Evolutionary conservation across 1,139 yeast species (phyloP).

Genomic region (Protomyces lactucae-debilis): DNA sequence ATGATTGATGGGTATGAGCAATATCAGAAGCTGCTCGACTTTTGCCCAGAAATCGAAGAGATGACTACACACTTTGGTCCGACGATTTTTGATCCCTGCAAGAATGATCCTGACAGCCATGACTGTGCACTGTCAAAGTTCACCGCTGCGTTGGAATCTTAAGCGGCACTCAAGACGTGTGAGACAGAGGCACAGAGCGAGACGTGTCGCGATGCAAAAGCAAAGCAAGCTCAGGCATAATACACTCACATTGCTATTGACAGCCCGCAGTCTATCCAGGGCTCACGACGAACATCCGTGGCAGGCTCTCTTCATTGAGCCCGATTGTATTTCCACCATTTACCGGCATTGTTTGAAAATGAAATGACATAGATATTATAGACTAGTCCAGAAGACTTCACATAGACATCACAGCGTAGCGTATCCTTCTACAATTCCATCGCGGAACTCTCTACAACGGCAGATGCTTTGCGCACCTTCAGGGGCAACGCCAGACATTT

Average conservation of each 20-base stretch:
- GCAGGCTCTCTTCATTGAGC: background rate
- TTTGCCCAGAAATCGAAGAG: background rate
- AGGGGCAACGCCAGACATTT: conserved; percentile 1
- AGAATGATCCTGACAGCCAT: background rate
- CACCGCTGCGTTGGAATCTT: background rate
- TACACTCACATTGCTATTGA: too few species aligned
- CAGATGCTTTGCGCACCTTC: conserved; percentile 3
- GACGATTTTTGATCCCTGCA: background rate
- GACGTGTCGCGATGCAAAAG: background rate
- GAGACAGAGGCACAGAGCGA: background rate
- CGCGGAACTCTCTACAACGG: background rate
- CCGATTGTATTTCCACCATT: background rate
- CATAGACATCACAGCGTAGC: too few species aligned
- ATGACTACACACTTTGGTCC: background rate
- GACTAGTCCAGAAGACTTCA: background rate
- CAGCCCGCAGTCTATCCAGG: too few species aligned
- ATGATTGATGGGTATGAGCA: background rate
- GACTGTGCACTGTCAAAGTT: background rate
- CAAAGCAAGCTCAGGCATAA: background rate
- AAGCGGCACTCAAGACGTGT: background rate
- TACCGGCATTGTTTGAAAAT: background rate
- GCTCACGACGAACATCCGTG: too few species aligned
- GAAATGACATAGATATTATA: background rate
- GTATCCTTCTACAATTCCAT: conserved; percentile 5
- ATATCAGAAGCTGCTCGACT: background rate